These are phyloP conservation scores for Salix udensis DNA, from an alignment of 345 rosid genomes.

Conservation along the genomic window DNA sequence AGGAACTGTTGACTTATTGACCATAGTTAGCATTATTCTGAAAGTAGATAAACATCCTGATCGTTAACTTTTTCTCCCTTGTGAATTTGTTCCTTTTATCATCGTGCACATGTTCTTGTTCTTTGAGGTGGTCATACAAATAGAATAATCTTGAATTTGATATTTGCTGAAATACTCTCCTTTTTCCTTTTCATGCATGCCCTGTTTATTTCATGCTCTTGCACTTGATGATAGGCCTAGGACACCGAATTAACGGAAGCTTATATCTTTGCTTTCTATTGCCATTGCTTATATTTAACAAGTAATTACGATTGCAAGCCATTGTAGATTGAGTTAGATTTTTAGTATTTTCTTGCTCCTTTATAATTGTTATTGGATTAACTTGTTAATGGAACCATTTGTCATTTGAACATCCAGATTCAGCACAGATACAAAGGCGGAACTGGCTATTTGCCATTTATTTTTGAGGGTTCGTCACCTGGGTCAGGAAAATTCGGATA, in stretches of 20 bases:
- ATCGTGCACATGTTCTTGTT: not conserved
- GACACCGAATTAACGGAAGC: not conserved
- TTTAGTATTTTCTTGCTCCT: not conserved
- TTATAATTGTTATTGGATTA: not conserved
- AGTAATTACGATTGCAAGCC: not conserved
- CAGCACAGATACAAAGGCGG: conserved; percentile 40
- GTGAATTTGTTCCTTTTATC: not conserved
- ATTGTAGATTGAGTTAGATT: too few species aligned
- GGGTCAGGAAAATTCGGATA: conserved; percentile 89
- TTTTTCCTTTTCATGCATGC: not conserved
- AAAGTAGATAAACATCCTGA: not conserved
- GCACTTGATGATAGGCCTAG: not conserved
- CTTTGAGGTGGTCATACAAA: not conserved
- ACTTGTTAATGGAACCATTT: not conserved
- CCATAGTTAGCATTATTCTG: not conserved
- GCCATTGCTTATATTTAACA: not conserved
- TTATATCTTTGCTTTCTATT: not conserved
- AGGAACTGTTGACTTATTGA: not conserved
- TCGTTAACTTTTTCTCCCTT: too few species aligned
- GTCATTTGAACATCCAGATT: conserved; percentile 47
- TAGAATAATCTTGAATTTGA: too few species aligned
- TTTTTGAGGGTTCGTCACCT: conserved; percentile 90
- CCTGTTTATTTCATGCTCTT: not conserved
- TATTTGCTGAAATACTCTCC: not conserved
- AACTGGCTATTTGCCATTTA: conserved; percentile 64